These are phyloP conservation scores for Pachysandra terminalis DNA, from an alignment of 164 flowering plant genomes.

Conservation along the genomic window DNA sequence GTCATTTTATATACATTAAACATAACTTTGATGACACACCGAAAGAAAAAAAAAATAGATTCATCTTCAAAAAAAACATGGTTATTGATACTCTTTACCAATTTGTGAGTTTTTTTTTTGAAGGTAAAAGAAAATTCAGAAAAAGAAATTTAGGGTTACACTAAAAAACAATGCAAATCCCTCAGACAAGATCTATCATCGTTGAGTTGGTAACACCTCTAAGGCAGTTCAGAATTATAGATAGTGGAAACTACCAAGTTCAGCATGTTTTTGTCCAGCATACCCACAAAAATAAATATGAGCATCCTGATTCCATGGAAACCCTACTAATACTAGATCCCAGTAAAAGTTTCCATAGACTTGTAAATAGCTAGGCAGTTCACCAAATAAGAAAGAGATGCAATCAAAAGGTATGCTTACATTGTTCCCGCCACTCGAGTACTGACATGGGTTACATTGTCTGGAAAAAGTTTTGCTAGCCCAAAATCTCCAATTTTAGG, in stretches of 20 bases:
- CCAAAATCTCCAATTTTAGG: constrained; percentile 96
- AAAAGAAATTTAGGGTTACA: too few species aligned
- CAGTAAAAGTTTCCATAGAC: background rate
- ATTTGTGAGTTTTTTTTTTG: too few species aligned
- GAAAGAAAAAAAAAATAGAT: background rate
- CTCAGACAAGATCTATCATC: too few species aligned
- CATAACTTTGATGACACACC: background rate
- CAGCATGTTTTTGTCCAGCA: too few species aligned
- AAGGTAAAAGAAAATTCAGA: too few species aligned
- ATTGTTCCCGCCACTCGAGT: constrained; percentile 88
- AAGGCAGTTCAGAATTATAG: too few species aligned
- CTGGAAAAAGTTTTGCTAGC: constrained; percentile 84
- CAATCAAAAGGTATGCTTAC: constrained; percentile 42
- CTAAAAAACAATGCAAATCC: too few species aligned
- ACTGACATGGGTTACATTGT: constrained; percentile 79
- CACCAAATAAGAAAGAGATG: background rate
- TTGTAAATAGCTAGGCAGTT: background rate
- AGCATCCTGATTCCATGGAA: background rate
- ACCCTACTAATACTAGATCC: background rate
- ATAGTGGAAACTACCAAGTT: too few species aligned
- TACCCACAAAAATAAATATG: too few species aligned
- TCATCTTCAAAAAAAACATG: too few species aligned
- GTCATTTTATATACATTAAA: background rate
- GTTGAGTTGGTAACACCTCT: too few species aligned
- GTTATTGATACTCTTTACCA: too few species aligned